Percentiles rank a stretch among this genome's conserved stretches.
Evolutionary conservation across 116 monocot species (phyloP).

Genomic region (Papilionanthe hybrid): DNA sequence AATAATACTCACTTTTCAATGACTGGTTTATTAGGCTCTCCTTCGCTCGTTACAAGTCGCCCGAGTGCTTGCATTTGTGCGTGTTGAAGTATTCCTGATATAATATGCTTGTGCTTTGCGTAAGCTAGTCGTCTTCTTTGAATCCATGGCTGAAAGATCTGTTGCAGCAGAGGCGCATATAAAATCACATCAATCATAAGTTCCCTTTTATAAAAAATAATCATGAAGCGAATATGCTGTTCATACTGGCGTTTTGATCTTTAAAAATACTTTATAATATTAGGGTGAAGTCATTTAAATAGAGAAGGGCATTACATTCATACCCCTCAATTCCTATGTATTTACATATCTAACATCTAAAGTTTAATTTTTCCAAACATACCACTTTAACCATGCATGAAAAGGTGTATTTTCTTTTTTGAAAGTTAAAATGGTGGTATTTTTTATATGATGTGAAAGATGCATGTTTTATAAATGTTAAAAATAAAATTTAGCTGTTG

Average conservation of each 20-base stretch:
- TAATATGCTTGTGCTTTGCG: constrained; percentile 86
- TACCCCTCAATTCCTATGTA: too few relatives aligned
- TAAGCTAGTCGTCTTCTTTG: constrained; percentile 87
- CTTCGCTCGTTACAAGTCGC: constrained; percentile 48
- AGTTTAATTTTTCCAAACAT: too few relatives aligned
- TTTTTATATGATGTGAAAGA: too few relatives aligned
- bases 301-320: background rate
- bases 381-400: too few relatives aligned
- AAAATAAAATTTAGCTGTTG: too few relatives aligned
- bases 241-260: background rate
- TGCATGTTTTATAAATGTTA: too few relatives aligned
- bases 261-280: background rate
- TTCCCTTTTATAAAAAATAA: background rate
- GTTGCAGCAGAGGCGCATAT: constrained; percentile 10
- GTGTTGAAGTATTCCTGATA: constrained; percentile 74
- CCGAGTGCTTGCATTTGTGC: constrained; percentile 56
- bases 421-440: too few relatives aligned
- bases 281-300: background rate
- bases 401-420: too few relatives aligned
- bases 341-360: too few relatives aligned
- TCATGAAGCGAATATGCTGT: background rate
- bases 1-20: constrained; percentile 58
- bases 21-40: constrained; percentile 47
- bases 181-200: background rate
- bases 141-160: constrained; percentile 97